These are phyloP conservation scores for Dryadomyces sulphureus DNA, from an alignment of 2,329 filamentous ascomycete genomes.

Conservation along the genomic window DNA sequence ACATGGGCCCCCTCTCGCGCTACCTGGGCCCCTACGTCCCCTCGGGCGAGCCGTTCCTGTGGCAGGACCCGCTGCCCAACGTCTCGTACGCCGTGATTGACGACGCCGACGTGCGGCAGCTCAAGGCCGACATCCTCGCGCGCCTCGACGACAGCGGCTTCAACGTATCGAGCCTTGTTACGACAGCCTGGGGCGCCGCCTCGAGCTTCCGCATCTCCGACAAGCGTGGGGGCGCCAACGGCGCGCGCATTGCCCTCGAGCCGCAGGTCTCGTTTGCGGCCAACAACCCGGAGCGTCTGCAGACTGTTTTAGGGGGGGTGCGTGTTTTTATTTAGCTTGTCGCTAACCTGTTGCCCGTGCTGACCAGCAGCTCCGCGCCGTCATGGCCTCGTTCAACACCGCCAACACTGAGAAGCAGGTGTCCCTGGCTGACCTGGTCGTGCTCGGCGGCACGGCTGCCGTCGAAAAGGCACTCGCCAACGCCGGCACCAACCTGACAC, in stretches of 20 bases:
- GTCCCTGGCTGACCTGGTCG: slow-evolving; percentile 62
- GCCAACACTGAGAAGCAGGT: slow-evolving; percentile 48
- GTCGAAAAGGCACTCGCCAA: slow-evolving; percentile 56
- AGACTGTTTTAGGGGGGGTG: slow-evolving; percentile 39
- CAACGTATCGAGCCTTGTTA: slow-evolving; percentile 33
- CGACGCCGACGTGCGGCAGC: slow-evolving; percentile 41
- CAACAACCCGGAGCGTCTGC: slow-evolving; percentile 57
- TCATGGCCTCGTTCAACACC: slow-evolving; percentile 53
- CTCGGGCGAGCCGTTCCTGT: slow-evolving; percentile 43
- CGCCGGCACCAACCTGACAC: slow-evolving; percentile 23
- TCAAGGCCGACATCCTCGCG: slow-evolving; percentile 55
- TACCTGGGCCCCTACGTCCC: slow-evolving; percentile 66
- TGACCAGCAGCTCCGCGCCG: slow-evolving; percentile 30
- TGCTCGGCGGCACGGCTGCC: slow-evolving; percentile 54
- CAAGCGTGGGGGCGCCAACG: slow-evolving; percentile 74
- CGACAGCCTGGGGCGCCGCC: slow-evolving; percentile 53
- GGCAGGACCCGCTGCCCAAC: slow-evolving; percentile 60
- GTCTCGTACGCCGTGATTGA: slow-evolving; percentile 42
- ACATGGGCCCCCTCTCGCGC: slow-evolving; percentile 56
- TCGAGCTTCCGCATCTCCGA: slow-evolving; percentile 61
- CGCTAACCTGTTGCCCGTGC: background rate
- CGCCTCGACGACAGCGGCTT: background rate
- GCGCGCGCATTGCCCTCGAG: slow-evolving; percentile 58
- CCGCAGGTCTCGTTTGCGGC: slow-evolving; percentile 59
- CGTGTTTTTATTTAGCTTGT: background rate